phyloP scores from a whole-genome alignment of 768 basidiomycete genomes.

The Strobilomyces echinocephalus region DNA sequence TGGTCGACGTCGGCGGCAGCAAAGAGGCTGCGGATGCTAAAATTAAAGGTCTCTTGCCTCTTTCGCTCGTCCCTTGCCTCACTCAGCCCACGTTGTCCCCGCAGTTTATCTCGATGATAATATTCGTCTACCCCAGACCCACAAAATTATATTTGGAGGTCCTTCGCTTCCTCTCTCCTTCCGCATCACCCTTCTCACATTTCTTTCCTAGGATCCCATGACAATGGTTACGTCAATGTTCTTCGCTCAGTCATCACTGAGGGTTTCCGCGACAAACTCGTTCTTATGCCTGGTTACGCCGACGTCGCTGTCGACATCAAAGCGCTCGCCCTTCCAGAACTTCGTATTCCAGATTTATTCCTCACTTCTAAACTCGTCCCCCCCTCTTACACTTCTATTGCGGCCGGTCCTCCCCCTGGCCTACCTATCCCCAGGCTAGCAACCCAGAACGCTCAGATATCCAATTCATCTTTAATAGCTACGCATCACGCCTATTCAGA shows the following conservation, averaged over 20 bases:
- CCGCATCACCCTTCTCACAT: constrained; percentile 1
- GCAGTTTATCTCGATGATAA: constrained; percentile 39
- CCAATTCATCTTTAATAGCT: constrained; percentile 12
- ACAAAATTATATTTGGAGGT: constrained; percentile 68
- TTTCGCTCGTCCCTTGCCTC: constrained; percentile 2
- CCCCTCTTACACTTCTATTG: constrained; percentile 24
- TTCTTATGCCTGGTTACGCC: constrained; percentile 58
- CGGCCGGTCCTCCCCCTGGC: constrained; percentile 24
- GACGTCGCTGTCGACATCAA: constrained; percentile 57
- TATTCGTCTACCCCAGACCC: constrained; percentile 54
- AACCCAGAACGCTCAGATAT: constrained; percentile 3
- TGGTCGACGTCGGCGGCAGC: constrained; percentile 64
- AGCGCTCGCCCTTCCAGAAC: constrained; percentile 50
- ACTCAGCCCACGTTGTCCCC: constrained; percentile 1
- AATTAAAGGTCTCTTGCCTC: constrained; percentile 53
- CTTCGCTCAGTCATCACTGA: constrained; percentile 62
- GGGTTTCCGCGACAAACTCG: constrained; percentile 59
- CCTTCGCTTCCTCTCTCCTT: constrained; percentile 8
- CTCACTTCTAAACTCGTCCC: constrained; percentile 48
- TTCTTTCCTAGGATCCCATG: constrained; percentile 53
- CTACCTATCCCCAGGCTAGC: constrained; percentile 17
- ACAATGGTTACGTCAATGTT: constrained; percentile 63
- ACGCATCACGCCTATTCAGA: constrained; percentile 7
- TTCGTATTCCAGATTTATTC: constrained; percentile 57
- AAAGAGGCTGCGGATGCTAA: constrained; percentile 77